Evolutionary conservation across 164 flowering plant species (phyloP), one percentile per base, ranked within the genome.

Genomic region (Sextonia rubra): DNA sequence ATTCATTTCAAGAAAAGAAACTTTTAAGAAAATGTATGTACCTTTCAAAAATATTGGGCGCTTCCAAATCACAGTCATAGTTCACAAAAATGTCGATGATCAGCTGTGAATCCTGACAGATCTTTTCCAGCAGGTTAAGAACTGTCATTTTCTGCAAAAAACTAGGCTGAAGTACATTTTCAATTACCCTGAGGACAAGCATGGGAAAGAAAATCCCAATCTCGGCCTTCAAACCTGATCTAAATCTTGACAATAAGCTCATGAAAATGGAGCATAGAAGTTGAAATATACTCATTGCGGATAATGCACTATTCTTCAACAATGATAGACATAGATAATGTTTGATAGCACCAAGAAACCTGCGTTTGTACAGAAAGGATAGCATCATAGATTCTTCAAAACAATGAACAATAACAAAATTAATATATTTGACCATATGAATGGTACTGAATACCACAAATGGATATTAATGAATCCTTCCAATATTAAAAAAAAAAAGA

Each of bases 1-100:
- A 15, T 12, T 52, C 58, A 52, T 52, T 52, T 52, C n/a, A 52
- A 15, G n/a, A 52, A 52, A 52, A 15, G n/a, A 52, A 52, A 24
- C 3, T 61, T 61, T 61, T 24, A 29, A 64, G 14, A 64, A 24
- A 12, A 17, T 29, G 37, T 64, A 64, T 25, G 62, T 72, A 96
- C 99, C 98, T 93, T 82, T 93, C 98, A 84, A 88, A 96, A 63
- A 96, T 88, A 85, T 96, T 96, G 71, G 99, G 97, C 49, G 97
- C 83, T 80, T 92, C 97, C 75, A 96, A 90, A 82, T 96, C 97
- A 77, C 98, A 96, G 69, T 96, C 99, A 80, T 93, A 96, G 82
- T 96, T 96, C 76, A 96, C 98, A 84, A 93, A 96, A 68, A 87
- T 80, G 79, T 96, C 99, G 75, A 96, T 78, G 52, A 91, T 80